Percentiles rank a stretch among this genome's conserved stretches.
Evolutionary conservation across 257 asterid species (phyloP).

Genomic region (Agastache rugosa): DNA sequence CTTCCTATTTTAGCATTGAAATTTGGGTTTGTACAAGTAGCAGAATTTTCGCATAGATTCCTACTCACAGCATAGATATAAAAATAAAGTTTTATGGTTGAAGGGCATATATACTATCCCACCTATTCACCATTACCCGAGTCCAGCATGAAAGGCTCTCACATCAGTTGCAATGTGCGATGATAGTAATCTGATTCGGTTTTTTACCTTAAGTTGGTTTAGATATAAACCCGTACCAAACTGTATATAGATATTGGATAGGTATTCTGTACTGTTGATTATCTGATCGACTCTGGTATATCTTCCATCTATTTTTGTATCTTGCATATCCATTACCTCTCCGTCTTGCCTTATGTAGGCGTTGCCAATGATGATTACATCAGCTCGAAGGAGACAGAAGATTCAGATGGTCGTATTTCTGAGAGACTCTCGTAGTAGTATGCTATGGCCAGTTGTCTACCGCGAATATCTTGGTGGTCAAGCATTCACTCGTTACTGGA

Average conservation of each 20-base stretch:
- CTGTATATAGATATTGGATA: background rate
- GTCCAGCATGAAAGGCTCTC: background rate
- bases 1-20: background rate
- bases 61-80: background rate
- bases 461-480: background rate
- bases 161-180: background rate
- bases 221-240: background rate
- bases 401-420: constrained; percentile 37
- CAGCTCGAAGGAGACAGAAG: constrained; percentile 4
- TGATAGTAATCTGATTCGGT: background rate
- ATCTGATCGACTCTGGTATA: background rate
- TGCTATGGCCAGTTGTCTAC: constrained; percentile 41
- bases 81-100: no score
- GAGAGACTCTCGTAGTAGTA: constrained; percentile 35
- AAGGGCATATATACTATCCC: background rate
- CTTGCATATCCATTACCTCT: background rate
- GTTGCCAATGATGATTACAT: constrained; percentile 36
- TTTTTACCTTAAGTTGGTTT: background rate
- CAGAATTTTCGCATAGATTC: background rate
- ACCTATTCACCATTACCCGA: background rate
- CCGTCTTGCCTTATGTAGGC: constrained; percentile 40
- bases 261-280: background rate
- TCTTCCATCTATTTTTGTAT: background rate
- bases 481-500: constrained; percentile 44
- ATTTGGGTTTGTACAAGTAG: background rate